Percentiles rank a stretch among this genome's conserved stretches.
These are phyloP conservation scores for Linum tenue DNA, from an alignment of 345 rosid genomes.

Conservation along the genomic window DNA sequence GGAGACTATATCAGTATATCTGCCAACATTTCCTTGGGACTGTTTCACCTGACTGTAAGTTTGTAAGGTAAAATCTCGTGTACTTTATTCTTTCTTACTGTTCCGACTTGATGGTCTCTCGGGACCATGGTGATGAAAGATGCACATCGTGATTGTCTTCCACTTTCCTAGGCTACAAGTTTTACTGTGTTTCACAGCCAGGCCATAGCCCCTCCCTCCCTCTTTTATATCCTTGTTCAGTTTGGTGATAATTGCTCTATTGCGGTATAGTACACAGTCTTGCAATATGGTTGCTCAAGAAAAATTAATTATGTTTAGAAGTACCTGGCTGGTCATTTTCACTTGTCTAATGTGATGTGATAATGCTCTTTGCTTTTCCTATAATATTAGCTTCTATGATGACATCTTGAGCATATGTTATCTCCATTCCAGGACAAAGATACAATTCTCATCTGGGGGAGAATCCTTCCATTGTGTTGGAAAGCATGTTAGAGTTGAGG, in stretches of 20 bases:
- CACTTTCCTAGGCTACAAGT: background rate
- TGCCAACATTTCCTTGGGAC: slow-evolving; percentile 94
- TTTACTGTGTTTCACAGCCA: background rate
- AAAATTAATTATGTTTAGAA: no score
- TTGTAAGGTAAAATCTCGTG: slow-evolving; percentile 38
- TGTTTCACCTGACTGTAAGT: slow-evolving; percentile 87
- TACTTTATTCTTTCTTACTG: slow-evolving; percentile 2
- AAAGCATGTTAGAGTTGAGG: slow-evolving; percentile 46
- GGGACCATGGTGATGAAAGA: background rate
- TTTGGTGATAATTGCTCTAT: no score
- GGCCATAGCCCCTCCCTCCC: no score
- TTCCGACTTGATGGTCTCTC: background rate
- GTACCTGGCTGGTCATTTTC: no score
- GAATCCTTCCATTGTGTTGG: slow-evolving; percentile 80
- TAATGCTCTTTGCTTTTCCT: background rate
- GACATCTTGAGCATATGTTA: background rate
- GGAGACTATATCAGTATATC: slow-evolving; percentile 86
- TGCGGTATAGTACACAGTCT: no score
- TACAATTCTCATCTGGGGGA: slow-evolving; percentile 65
- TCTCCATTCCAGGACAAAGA: slow-evolving; percentile 52
- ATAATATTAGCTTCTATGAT: background rate
- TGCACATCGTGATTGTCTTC: background rate
- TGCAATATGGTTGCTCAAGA: no score
- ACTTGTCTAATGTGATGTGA: no score
- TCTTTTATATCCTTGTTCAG: no score